Base-by-base conservation (phyloP, 1,284 basidiomycete genomes). In the Cystobasidium slooffiae region DNA sequence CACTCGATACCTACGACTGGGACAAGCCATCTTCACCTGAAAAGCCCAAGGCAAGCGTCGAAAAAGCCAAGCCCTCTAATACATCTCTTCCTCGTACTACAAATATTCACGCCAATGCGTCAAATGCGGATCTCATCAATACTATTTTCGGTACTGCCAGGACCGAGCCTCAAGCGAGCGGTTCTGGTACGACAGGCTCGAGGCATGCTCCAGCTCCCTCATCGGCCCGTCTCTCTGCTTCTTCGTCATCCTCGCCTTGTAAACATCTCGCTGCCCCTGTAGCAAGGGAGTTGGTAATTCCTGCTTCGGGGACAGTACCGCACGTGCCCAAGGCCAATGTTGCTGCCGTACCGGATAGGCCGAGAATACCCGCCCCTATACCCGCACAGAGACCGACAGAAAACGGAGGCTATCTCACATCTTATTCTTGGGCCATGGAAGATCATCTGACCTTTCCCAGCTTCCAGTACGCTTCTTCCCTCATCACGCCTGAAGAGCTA, bases 371-470 rank as follows among this genome's bases (percentile, higher is more conserved):
- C 4, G 22, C 22, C 18, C 9, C 22, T 4, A 5, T 18, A 39
- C 20, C 43, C 22, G 5, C 44, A 3, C 61, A n/a, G n/a, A n/a
- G n/a, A n/a, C n/a, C 43, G 6, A 18, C 61, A 6, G n/a, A 10
- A 5, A 43, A 39, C 12, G 6, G 47, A 20, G 44, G 44, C 6
- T 46, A 63, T 24, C 47, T n/a, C n/a, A 63, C 20, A 18, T 20
- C 61, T 7, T 63, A 46, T 18, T 63, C 61, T 5, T 44, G 43
- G 46, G 61, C 43, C 12, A 3, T 63, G 6, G 61, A 63, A 22
- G 61, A 63, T 63, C 61, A 68, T 55, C n/a, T 58, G 6, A 53
- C 66, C 3, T 69, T 69, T 49, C 67, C 67, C 18, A 7, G 12
- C 20, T 69, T 69, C 43, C 37, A 69, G 67, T 69, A 58, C 39